Base-by-base conservation (phyloP, 108 stramenopile genomes). In the Cyclostephanos tholiformis region DNA sequence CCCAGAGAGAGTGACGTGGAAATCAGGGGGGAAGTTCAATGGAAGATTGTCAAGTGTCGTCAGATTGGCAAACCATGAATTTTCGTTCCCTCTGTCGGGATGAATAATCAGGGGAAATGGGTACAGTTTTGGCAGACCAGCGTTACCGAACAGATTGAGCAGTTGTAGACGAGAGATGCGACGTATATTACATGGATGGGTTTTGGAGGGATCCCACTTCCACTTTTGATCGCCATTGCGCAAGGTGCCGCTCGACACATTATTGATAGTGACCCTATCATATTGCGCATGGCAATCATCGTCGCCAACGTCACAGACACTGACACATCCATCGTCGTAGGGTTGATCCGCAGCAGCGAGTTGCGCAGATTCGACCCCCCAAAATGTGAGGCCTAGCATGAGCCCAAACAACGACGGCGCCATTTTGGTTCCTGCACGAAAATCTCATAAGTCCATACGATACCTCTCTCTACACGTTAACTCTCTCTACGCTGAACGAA, bases 1-100 rank as follows among this genome's bases (percentile, higher is more conserved):
- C 17, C 84, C 84, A 11, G 91, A 89, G 10, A 91, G 70, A 10
- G 93, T 94, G n/a, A 94, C 87, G 38, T 76, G 82, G 53, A 94
- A 94, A 59, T 82, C 73, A 2, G 65, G 35, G 11, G 84, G 73
- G 65, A 94, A 89, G 50, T 73, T 69, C 20, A 65, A 32, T 22
- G 82, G 67, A 32, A 94, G 79, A 27, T 66, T 67, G 13, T 90
- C 83, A 4, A 63, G 29, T 17, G 53, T 52, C 4, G 92, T 90
- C 46, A 79, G 63, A 23, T 84, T 57, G 58, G 72, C 76, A 67
- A 93, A 88, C 19, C 65, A 16, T 13, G 63, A 27, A 69, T 91
- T 89, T 29, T 81, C 69, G 61, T 22, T 51, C 16, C 49, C 63
- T 13, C 53, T 51, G 50, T 77, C 48, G 50, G 71, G 68, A 72